Evolutionary conservation across 2,329 filamentous ascomycete genomes (phyloP).

Genomic region (Sphaceloma murrayae): DNA sequence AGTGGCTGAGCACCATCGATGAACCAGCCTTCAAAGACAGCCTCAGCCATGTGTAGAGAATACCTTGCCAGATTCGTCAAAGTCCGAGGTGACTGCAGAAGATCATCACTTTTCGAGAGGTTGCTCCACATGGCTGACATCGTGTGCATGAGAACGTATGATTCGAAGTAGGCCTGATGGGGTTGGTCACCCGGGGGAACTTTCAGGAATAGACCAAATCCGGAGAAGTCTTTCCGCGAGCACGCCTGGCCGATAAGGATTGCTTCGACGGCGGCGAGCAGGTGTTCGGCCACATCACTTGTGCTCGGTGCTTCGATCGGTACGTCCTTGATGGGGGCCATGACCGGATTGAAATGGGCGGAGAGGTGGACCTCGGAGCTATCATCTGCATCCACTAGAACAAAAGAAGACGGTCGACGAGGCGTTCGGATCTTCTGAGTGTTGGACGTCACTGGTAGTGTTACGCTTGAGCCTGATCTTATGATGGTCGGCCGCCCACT

Average conservation of each 20-base stretch:
- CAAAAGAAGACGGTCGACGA: slow-evolving; percentile 79
- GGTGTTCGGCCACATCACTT: slow-evolving; percentile 62
- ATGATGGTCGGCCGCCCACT: slow-evolving; percentile 56
- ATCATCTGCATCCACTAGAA: slow-evolving; percentile 68
- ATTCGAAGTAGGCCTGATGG: slow-evolving; percentile 91
- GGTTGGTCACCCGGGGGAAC: slow-evolving; percentile 88
- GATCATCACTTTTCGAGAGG: slow-evolving; percentile 60
- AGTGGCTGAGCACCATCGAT: slow-evolving; percentile 74
- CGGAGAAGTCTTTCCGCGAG: slow-evolving; percentile 78
- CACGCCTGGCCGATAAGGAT: slow-evolving; percentile 83
- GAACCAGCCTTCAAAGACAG: slow-evolving; percentile 94
- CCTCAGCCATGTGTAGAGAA: slow-evolving; percentile 71
- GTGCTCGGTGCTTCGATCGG: slow-evolving; percentile 43
- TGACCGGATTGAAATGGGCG: slow-evolving; percentile 53
- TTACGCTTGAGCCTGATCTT: slow-evolving; percentile 49
- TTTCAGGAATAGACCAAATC: slow-evolving; percentile 75
- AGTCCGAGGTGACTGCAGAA: slow-evolving; percentile 69
- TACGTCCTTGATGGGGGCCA: slow-evolving; percentile 49
- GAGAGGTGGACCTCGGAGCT: slow-evolving; percentile 49
- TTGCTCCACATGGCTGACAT: slow-evolving; percentile 60
- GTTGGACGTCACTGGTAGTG: slow-evolving; percentile 17
- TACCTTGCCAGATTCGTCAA: slow-evolving; percentile 81
- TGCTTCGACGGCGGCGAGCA: slow-evolving; percentile 66
- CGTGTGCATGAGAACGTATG: slow-evolving; percentile 69
- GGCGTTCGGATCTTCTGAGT: slow-evolving; percentile 50